These are phyloP conservation scores for Metschnikowia similis DNA, from an alignment of 805 yeast genomes.

Conservation along the genomic window DNA sequence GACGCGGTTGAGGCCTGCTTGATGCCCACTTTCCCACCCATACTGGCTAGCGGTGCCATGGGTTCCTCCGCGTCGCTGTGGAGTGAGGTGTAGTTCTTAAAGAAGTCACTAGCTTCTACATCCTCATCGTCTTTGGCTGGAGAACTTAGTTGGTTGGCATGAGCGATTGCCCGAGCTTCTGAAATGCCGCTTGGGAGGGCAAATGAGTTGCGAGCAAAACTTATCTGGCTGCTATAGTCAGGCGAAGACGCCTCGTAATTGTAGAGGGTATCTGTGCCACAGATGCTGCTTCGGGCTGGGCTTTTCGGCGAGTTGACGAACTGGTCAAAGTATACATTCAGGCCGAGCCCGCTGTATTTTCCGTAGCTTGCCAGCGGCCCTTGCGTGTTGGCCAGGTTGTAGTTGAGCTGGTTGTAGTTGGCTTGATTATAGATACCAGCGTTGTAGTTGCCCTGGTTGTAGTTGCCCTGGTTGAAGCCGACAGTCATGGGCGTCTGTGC, in stretches of 20 bases:
- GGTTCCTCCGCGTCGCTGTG: conserved; percentile 18
- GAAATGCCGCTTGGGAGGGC: conserved; percentile 12
- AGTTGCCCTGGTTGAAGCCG: background rate
- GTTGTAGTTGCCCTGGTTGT: conserved; percentile 1
- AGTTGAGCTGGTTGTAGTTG: background rate
- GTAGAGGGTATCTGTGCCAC: conserved; percentile 8
- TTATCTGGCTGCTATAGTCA: conserved; percentile 7
- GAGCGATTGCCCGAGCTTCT: background rate
- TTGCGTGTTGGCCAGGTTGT: background rate
- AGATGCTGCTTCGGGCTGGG: conserved; percentile 6
- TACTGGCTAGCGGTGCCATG: conserved; percentile 8
- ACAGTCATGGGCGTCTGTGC: conserved; percentile 2
- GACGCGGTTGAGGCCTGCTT: conserved; percentile 13
- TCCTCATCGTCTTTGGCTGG: conserved; percentile 15
- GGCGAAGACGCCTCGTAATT: conserved; percentile 13
- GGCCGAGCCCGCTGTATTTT: background rate
- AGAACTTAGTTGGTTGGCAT: conserved; percentile 6
- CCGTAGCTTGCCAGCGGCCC: background rate
- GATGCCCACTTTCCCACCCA: conserved; percentile 15
- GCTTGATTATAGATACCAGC: background rate
- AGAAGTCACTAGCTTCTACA: conserved; percentile 19
- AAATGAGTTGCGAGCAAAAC: conserved; percentile 8
- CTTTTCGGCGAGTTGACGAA: conserved; percentile 4
- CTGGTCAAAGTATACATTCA: conserved; percentile 7
- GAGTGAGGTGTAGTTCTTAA: conserved; percentile 21